Base-by-base conservation (phyloP, 2,329 filamentous ascomycete species). In the Cladosporium austrohemisphaericum region DNA sequence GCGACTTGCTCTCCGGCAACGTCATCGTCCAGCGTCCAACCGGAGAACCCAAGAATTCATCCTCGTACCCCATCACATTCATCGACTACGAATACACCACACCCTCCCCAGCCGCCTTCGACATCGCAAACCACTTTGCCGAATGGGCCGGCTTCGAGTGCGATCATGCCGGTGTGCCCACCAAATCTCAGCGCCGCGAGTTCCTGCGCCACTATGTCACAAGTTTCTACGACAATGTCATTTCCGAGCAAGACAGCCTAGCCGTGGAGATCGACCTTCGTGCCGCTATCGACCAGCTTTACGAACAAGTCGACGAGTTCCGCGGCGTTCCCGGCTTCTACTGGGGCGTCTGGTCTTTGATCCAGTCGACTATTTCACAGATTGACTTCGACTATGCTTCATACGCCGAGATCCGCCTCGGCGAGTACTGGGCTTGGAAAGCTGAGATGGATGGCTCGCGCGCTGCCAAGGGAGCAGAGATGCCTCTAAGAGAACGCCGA, bases 21-120 rank as follows among this genome's bases (percentile, higher is more conserved):
- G 88, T 98, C 57, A 97, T 98, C 62, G 81, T 96, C 56, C 53
- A 58, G 37, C 55, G 55, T 14, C 44, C 44, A 19, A 14, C 16
- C 23, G 44, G 44, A 13, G 16, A 25, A 5, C 25, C 33, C 3
- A 37, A 47, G 18, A 28, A 28, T 26, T 41, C 38, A 16, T 29
- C 25, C 38, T 26, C 38, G 8, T 31, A 41, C 25, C 59, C 63
- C 2, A 85, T 92, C 49, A 81, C 80, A 64, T 97, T 98, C 71
- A 98, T 98, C 67, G 93, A 98, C 71, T 98, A 97, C 74, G 93
- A 98, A 69, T 98, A 98, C 69, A 90, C 91, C 11, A 93, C 89
- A 4, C 91, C 93, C 2, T 92, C 91, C 1, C 92, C 92, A 1
- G 90, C 91, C 3, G 91, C 92, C 2, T 98, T 98, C 70, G 93